Base-by-base conservation (phyloP, 805 yeast species). In the Metschnikowia similis region DNA sequence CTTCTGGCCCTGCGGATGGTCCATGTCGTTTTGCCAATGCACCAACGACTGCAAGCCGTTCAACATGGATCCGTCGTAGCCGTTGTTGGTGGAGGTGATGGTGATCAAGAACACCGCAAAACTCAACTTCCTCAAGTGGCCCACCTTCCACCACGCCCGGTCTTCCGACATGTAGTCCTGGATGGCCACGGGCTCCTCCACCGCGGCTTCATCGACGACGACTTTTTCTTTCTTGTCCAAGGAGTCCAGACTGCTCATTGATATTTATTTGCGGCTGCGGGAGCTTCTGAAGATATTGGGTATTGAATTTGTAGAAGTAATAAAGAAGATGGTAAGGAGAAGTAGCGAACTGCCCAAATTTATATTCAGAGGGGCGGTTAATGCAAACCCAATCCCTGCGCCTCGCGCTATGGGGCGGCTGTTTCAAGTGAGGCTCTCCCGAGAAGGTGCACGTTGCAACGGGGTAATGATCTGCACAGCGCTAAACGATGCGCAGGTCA, bases 31-130 rank as follows among this genome's bases (percentile, higher is more conserved):
- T 49, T 62, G 61, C 80, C 82, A 80, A 29, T 60, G 58, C 1
- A 60, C 52, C 56, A 76, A 67, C 8, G 77, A 63, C 56, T 79
- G 83, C 53, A 79, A 66, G 38, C 80, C 80, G 54, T 79, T 79
- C 56, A 79, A 62, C 70, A 79, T 66, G 13, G 58, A 53, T 29
- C 63, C 61, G 41, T 61, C 65, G 42, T 59, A 61, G 3, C 65
- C 65, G 41, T 53, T 72, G 55, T 75, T 76, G 45, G 80, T 72
- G 9, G 82, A 72, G 27, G 79, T 67, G 38, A 77, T 62, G 26
- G 80, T 70, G 49, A 72, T 66, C 29, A 76, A 62, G 37, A 75
- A 62, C 30, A 79, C 60, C 6, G 69, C 58, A 34, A 64, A 53
- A 52, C 74, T 70, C 52, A 80, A 66, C 30, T 53, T 52, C 3